Conservation (phyloP, 371 early-diverging fungal genomes). For the Mucor piriformis region DNA sequence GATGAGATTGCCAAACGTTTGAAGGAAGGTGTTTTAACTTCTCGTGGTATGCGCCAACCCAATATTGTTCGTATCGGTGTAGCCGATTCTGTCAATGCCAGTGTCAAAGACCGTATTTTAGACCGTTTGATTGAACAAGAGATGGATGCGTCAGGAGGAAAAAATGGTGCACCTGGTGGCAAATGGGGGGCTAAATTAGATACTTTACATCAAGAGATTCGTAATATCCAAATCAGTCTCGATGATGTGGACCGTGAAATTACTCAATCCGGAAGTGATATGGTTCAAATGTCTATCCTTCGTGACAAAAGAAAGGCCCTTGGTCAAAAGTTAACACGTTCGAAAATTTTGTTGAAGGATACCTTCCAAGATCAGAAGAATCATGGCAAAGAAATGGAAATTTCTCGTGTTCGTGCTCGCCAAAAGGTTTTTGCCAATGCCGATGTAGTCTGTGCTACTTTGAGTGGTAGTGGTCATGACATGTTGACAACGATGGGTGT, state of each 20-base stretch:
- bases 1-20: conserved; percentile 94
- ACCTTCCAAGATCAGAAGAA: conserved; percentile 49
- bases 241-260: conserved; percentile 59
- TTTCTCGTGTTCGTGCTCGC: conserved; percentile 57
- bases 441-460: conserved; percentile 80
- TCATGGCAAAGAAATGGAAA: conserved; percentile 50
- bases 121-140: conserved; percentile 65
- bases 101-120: conserved; percentile 72
- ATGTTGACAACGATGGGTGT: conserved; percentile 63
- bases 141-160: conserved; percentile 31
- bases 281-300: conserved; percentile 24
- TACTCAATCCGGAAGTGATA: conserved; percentile 36
- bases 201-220: conserved; percentile 35
- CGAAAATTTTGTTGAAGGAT: conserved; percentile 47
- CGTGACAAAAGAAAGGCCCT: conserved; percentile 35
- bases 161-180: conserved; percentile 19
- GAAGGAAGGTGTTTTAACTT: conserved; percentile 67
- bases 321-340: conserved; percentile 32
- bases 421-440: conserved; percentile 72
- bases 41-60: conserved; percentile 60
- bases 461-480: conserved; percentile 90
- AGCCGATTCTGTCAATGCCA: conserved; percentile 71
- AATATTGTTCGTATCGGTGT: conserved; percentile 87
- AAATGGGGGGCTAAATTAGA: conserved; percentile 32
- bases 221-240: conserved; percentile 49